A percentile compares a stretch with the other conserved stretches of the same genome.
phyloP scores from a whole-genome alignment of 345 rosid species.

The Turritis glabra region DNA sequence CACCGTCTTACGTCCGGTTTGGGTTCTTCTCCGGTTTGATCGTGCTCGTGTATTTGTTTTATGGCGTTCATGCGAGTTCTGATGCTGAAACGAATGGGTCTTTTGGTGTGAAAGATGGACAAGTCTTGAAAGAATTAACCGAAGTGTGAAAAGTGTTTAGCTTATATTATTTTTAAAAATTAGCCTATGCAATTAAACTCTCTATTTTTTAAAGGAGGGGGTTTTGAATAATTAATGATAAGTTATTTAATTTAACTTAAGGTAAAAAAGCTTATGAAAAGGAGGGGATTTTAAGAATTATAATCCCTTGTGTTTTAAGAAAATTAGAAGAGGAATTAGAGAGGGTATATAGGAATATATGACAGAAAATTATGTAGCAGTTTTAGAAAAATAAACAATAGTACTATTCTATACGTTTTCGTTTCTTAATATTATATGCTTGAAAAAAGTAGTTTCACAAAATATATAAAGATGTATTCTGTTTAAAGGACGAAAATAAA shows the following conservation, averaged over 20 bases:
- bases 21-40: slow-evolving; percentile 66
- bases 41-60: slow-evolving; percentile 64
- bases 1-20: slow-evolving; percentile 68
- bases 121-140: slow-evolving; percentile 42
- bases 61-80: slow-evolving; percentile 89
- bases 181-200: slow-evolving; percentile 28
- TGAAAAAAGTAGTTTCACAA: background rate
- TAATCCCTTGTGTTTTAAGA: background rate
- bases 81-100: slow-evolving; percentile 67
- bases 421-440: too few relatives aligned
- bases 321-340: background rate
- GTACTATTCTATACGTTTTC: too few relatives aligned
- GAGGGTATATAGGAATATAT: too few relatives aligned
- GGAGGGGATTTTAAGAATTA: background rate
- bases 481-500: background rate
- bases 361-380: too few relatives aligned
- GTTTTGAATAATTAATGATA: background rate
- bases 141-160: slow-evolving; percentile 45
- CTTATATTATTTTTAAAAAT: background rate
- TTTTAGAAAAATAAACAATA: too few relatives aligned
- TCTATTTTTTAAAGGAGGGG: slow-evolving; percentile 4
- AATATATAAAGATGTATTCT: too few relatives aligned
- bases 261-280: background rate
- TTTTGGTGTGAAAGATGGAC: slow-evolving; percentile 46
- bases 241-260: background rate